phyloP scores from a whole-genome alignment of 805 yeast species.

The Lachancea waltii region DNA sequence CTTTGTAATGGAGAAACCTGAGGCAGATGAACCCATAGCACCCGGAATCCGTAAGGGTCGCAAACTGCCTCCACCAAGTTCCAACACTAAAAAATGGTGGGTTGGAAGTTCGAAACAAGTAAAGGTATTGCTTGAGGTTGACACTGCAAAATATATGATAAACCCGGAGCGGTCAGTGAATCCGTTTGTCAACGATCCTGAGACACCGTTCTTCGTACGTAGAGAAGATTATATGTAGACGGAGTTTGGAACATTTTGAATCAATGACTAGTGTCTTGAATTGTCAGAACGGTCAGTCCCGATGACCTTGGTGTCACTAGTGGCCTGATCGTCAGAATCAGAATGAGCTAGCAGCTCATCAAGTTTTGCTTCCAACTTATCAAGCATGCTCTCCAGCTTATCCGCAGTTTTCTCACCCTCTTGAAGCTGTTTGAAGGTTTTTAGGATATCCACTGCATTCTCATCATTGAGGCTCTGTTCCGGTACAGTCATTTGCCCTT shows the following conservation, averaged over 20 bases:
- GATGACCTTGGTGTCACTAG: too few species aligned
- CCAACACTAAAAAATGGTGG: slow-evolving; percentile 89
- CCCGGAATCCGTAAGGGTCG: slow-evolving; percentile 21
- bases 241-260: too few species aligned
- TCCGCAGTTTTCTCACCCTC: slow-evolving; percentile 65
- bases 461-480: slow-evolving; percentile 3
- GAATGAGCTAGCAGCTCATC: slow-evolving; percentile 22
- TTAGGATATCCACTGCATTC: slow-evolving; percentile 8
- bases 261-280: too few species aligned
- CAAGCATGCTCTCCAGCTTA: slow-evolving; percentile 58
- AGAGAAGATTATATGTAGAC: too few species aligned
- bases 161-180: slow-evolving; percentile 68
- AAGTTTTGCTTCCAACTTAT: slow-evolving; percentile 56
- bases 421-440: slow-evolving; percentile 44
- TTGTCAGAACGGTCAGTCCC: too few species aligned
- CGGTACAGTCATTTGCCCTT: slow-evolving; percentile 2
- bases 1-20: slow-evolving; percentile 27
- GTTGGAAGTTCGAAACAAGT: slow-evolving; percentile 68
- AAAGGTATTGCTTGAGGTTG: slow-evolving; percentile 48
- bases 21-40: slow-evolving; percentile 16
- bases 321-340: not conserved
- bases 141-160: slow-evolving; percentile 39
- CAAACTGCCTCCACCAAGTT: slow-evolving; percentile 79
- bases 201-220: slow-evolving; percentile 32
- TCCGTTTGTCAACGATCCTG: slow-evolving; percentile 55